Evolutionary conservation across 805 yeast genomes (phyloP), one percentile per base, ranked within the genome.

Genomic region (Metschnikowia drakensbergensis): DNA sequence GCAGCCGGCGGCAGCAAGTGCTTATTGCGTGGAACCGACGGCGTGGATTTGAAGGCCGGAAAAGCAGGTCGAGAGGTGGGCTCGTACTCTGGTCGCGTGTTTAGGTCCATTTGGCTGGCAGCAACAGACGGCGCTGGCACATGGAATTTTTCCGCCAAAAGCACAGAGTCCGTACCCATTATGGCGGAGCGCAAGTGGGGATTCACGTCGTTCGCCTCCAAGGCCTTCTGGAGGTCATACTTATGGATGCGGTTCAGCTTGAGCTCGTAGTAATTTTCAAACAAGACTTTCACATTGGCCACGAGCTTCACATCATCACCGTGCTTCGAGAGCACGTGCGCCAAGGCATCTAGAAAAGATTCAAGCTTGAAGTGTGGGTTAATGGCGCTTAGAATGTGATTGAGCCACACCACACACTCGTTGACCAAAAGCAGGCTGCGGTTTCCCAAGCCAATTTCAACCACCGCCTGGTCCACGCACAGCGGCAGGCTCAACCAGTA

Each of bases 401-500:
- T 61, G 3, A 82, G 57, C 71, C 81, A 72, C 7, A 59, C 60
- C 25, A 81, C 65, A 1, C 77, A 61, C 55, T 77, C 82, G 4
- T 67, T 61, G 34, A 75, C 68, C 4, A 80, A 62, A 22, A 52
- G 56, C 3, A 64, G 52, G 50, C 71, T 72, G 7, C 67, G 54
- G 55, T 71, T 72, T 11, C 63, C 63, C 32, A 81, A 63, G 0
- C 79, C 83, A 6, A 65, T 55, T 1, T 75, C 77, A 25, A 64
- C 64, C n/a, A 82, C 51, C 2, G 70, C 65, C 5, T 56, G 57
- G 51, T 80, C 83, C 28, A 79, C 82, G 13, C 70, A 71, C 2
- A 61, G 54, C 0, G 82, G 79, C 1, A 77, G 68, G n/a, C 76
- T 71, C 25, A 76, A 66, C 82, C 84, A 80, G 53, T 74, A 81